phyloP scores from a whole-genome alignment of 345 rosid species.

The Gossypium longicalyx region DNA sequence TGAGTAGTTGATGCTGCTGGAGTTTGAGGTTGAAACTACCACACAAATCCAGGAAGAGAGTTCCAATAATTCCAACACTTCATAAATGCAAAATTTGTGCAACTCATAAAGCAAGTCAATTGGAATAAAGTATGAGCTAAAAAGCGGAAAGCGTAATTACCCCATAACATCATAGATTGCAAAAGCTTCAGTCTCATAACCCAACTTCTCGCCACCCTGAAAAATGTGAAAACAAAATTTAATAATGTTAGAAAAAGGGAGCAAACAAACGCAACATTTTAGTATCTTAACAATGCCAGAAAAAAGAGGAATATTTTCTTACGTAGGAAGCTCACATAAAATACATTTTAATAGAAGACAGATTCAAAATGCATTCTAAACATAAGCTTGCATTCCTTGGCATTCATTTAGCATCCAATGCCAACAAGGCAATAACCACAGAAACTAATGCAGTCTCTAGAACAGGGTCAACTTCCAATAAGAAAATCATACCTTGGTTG shows the following conservation, averaged over 20 bases:
- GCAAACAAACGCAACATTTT: not conserved
- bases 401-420: not conserved
- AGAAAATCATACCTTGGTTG: constrained; percentile 56
- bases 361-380: not conserved
- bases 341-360: constrained; percentile 2
- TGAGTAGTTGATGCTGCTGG: not conserved
- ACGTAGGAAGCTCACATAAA: not conserved
- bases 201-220: constrained; percentile 63
- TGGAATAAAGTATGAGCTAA: constrained; percentile 8
- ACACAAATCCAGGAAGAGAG: not conserved
- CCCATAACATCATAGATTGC: constrained; percentile 90
- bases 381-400: not conserved
- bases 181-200: constrained; percentile 89
- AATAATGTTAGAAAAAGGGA: not conserved
- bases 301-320: not conserved
- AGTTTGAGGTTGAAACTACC: not conserved
- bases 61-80: not conserved
- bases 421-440: not conserved
- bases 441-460: not conserved
- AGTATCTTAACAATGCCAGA: not conserved
- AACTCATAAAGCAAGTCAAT: not conserved
- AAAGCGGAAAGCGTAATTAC: constrained; percentile 33
- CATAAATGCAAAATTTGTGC: not conserved
- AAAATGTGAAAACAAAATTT: constrained; percentile 19
- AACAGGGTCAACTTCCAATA: not conserved